A percentile compares a stretch with the other conserved stretches of the same genome.
Evolutionary conservation across 163 green algal species (phyloP).

Genomic region (Chlorella variabilis): DNA sequence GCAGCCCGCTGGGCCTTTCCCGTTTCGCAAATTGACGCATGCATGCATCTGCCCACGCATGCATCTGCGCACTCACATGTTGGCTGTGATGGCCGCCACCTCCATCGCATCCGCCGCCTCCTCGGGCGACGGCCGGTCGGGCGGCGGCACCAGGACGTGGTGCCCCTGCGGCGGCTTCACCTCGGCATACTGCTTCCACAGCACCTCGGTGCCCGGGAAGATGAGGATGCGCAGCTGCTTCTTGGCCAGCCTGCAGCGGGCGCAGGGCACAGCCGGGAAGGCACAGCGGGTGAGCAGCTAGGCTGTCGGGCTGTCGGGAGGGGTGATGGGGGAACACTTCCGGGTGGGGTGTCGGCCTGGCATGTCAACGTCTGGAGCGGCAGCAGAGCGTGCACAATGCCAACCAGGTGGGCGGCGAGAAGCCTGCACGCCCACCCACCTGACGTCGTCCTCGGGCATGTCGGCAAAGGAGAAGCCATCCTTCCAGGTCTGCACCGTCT

Average conservation of each 20-base stretch:
- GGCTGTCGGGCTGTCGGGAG: neutral
- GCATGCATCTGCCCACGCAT: no score
- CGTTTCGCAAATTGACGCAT: no score
- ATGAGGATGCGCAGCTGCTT: slow-evolving; percentile 85
- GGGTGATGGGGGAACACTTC: neutral
- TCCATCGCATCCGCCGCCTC: neutral
- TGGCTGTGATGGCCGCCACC: slow-evolving; percentile 29
- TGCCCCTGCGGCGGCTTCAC: slow-evolving; percentile 24
- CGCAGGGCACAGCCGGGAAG: no score
- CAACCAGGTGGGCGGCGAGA: no score
- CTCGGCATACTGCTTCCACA: slow-evolving; percentile 52
- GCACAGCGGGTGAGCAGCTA: neutral
- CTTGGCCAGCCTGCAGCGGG: slow-evolving; percentile 53
- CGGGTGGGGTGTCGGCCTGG: no score
- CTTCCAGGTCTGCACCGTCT: slow-evolving; percentile 78
- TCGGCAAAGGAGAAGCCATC: slow-evolving; percentile 67
- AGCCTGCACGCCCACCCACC: slow-evolving; percentile 21
- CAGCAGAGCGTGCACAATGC: no score
- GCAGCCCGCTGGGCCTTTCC: no score
- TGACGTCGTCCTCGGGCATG: slow-evolving; percentile 57
- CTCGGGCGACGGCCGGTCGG: neutral
- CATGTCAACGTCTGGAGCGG: neutral
- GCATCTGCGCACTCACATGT: slow-evolving; percentile 17
- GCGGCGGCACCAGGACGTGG: slow-evolving; percentile 40
- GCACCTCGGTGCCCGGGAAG: slow-evolving; percentile 78